Evolutionary conservation across 805 yeast genomes (phyloP).

Genomic region (Pachysolen tannophilus): DNA sequence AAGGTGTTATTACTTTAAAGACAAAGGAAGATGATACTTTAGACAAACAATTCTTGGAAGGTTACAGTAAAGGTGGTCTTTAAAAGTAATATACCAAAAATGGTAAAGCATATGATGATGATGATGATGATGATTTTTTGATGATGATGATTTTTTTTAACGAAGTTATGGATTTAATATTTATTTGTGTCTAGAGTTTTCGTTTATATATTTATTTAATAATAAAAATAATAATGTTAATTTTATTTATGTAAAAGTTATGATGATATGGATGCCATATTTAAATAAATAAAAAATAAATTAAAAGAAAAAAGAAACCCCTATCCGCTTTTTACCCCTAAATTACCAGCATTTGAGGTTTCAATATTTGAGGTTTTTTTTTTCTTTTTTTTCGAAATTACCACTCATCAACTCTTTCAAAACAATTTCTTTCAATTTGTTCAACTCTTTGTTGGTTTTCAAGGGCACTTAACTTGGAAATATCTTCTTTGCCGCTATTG

Average conservation of each 20-base stretch:
- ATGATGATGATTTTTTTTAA: background rate
- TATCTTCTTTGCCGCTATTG: no score
- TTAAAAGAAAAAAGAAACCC: no score
- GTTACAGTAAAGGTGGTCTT: conserved; percentile 7
- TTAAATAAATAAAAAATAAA: background rate
- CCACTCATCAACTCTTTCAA: no score
- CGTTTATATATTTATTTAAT: background rate
- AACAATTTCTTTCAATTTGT: no score
- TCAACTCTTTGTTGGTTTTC: no score
- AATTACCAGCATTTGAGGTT: no score
- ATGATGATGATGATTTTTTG: background rate
- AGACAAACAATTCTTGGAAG: conserved; percentile 7
- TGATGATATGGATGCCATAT: background rate
- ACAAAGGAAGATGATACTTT: conserved; percentile 8
- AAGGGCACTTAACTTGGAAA: no score
- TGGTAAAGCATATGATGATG: background rate
- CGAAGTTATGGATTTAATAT: no score
- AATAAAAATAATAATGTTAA: background rate
- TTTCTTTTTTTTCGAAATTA: no score
- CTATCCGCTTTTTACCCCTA: no score
- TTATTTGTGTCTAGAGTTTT: no score
- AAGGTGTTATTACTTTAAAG: conserved; percentile 9
- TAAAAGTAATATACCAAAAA: conserved; percentile 2
- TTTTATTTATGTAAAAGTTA: background rate
- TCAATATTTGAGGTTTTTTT: no score